Percentiles rank a stretch among this genome's conserved stretches.
These are phyloP conservation scores for Fusarium sp. DNA, from an alignment of 2,329 filamentous ascomycete genomes.

Conservation along the genomic window DNA sequence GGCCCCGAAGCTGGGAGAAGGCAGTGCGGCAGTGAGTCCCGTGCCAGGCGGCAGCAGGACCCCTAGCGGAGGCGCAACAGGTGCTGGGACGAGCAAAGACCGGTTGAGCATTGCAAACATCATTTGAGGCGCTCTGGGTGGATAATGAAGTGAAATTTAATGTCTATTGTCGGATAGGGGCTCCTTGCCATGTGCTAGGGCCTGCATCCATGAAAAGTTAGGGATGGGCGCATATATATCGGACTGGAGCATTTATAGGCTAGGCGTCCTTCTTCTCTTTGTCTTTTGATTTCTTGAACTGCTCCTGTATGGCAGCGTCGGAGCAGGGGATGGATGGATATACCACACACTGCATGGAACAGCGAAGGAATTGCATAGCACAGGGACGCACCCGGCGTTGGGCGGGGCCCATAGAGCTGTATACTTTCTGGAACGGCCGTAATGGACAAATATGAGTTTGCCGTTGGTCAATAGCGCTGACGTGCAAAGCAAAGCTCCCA, in stretches of 20 bases:
- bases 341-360: constrained; percentile 38
- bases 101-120: constrained; percentile 63
- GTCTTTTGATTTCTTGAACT: constrained; percentile 11
- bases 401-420: constrained; percentile 34
- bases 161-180: constrained; percentile 38
- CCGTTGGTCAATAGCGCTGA: constrained; percentile 20
- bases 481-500: constrained; percentile 21
- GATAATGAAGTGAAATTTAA: constrained; percentile 37
- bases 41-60: constrained; percentile 44
- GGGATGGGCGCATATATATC: constrained; percentile 7
- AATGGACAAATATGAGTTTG: constrained; percentile 33
- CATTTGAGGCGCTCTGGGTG: constrained; percentile 51
- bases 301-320: constrained; percentile 19
- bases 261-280: constrained; percentile 19
- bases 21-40: constrained; percentile 50
- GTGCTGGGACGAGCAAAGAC: constrained; percentile 47
- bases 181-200: constrained; percentile 29
- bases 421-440: constrained; percentile 24
- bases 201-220: constrained; percentile 33
- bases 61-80: constrained; percentile 35
- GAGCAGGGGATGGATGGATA: constrained; percentile 31
- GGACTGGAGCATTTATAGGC: constrained; percentile 27
- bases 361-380: constrained; percentile 39
- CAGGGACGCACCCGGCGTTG: constrained; percentile 38
- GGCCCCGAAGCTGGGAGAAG: constrained; percentile 42